Percentiles rank a stretch among this genome's conserved stretches.
Evolutionary conservation across 345 rosid genomes (phyloP).

Genomic region (Cardamine resedifolia): DNA sequence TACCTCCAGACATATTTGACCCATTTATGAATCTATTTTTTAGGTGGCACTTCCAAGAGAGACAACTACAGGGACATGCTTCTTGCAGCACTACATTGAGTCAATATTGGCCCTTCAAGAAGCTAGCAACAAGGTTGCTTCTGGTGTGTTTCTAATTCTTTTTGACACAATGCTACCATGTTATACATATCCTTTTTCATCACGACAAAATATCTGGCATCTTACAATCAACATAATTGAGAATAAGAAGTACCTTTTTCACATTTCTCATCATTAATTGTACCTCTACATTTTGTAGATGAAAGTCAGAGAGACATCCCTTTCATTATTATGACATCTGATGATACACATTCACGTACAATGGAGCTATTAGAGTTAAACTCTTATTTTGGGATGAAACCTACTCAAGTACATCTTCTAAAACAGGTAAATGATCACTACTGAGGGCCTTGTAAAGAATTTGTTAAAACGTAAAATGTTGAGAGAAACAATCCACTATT

Average conservation of each 20-base stretch:
- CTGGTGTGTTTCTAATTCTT: slow-evolving; percentile 48
- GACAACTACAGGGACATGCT: slow-evolving; percentile 83
- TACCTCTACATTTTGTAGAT: slow-evolving; percentile 42
- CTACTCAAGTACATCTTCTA: slow-evolving; percentile 79
- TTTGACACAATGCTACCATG: background rate
- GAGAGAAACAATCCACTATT: background rate
- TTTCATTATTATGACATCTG: slow-evolving; percentile 92
- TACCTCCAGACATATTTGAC: slow-evolving; percentile 10
- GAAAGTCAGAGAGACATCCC: slow-evolving; percentile 64
- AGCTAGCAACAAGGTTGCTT: slow-evolving; percentile 58
- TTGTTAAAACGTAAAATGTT: background rate
- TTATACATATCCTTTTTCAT: background rate
- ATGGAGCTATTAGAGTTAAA: slow-evolving; percentile 64
- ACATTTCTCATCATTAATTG: background rate
- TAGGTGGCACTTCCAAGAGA: slow-evolving; percentile 96
- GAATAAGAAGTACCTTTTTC: background rate
- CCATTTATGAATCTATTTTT: slow-evolving; percentile 11
- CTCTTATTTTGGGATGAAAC: slow-evolving; percentile 87
- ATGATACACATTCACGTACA: slow-evolving; percentile 86
- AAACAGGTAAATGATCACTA: slow-evolving; percentile 65
- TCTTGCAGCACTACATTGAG: slow-evolving; percentile 83
- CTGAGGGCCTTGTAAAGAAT: background rate
- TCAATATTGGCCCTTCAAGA: slow-evolving; percentile 85
- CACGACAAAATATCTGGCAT: slow-evolving; percentile 3
- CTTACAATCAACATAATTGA: background rate